phyloP scores from a whole-genome alignment of 352 stramenopile species.

The Globisporangium canariense region DNA sequence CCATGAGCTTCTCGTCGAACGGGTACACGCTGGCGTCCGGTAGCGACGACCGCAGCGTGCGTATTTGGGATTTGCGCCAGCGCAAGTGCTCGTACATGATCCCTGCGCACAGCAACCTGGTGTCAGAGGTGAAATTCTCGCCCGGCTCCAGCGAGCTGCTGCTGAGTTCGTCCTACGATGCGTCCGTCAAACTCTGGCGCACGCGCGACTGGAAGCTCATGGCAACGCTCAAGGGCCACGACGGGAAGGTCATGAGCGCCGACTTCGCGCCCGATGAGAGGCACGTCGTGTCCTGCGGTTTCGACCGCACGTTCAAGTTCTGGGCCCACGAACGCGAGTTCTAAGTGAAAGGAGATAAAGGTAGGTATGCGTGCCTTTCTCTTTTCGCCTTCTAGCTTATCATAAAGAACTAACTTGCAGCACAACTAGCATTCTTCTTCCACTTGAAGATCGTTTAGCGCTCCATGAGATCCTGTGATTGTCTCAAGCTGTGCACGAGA shows the following conservation, averaged over 20 bases:
- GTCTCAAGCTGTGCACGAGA: no score
- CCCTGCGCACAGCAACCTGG: slow-evolving; percentile 93
- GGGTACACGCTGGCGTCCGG: slow-evolving; percentile 92
- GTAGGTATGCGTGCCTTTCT: no score
- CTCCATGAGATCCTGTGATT: no score
- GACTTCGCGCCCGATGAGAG: slow-evolving; percentile 90
- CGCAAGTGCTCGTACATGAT: slow-evolving; percentile 91
- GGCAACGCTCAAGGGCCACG: slow-evolving; percentile 87
- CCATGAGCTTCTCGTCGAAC: slow-evolving; percentile 91
- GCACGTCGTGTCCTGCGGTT: slow-evolving; percentile 87
- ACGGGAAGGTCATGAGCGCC: slow-evolving; percentile 94
- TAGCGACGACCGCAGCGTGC: slow-evolving; percentile 95
- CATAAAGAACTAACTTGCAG: no score
- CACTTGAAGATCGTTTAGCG: no score
- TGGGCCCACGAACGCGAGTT: slow-evolving; percentile 91
- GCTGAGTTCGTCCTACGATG: slow-evolving; percentile 93
- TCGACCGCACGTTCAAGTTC: slow-evolving; percentile 92
- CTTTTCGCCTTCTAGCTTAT: no score
- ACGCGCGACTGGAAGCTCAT: slow-evolving; percentile 93
- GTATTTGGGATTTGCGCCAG: slow-evolving; percentile 95
- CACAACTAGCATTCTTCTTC: no score
- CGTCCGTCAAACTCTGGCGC: slow-evolving; percentile 92
- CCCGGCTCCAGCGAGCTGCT: slow-evolving; percentile 83
- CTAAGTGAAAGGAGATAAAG: slow-evolving; percentile 24
- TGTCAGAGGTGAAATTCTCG: slow-evolving; percentile 91